Conservation (phyloP, 164 flowering plant genomes). For the Stephania cephalantha region DNA sequence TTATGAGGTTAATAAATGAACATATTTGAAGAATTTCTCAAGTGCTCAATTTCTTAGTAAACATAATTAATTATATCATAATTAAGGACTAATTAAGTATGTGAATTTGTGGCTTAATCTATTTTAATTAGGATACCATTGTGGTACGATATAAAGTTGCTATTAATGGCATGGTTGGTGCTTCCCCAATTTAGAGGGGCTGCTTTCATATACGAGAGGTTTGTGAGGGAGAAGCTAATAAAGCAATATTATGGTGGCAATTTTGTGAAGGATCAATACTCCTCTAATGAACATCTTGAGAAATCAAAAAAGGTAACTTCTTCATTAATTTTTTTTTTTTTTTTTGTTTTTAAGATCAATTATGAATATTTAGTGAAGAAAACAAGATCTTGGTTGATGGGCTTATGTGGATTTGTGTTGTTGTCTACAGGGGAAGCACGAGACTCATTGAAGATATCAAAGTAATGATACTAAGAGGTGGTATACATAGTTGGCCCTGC, state of each 20-base stretch:
- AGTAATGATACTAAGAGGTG: neutral
- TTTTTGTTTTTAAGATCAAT: no score
- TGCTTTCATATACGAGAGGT: conserved; percentile 56
- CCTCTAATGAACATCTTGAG: neutral
- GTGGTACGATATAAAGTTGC: conserved; percentile 51
- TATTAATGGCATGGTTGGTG: conserved; percentile 50
- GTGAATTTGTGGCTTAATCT: no score
- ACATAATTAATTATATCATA: no score
- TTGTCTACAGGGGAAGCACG: conserved; percentile 28
- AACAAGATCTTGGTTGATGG: neutral
- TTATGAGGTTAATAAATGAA: no score
- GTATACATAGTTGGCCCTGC: neutral
- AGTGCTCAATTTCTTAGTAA: no score
- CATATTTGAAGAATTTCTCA: no score
- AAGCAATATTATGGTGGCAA: conserved; percentile 10
- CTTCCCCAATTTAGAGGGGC: conserved; percentile 63
- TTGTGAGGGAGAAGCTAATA: conserved; percentile 50
- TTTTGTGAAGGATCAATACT: conserved; percentile 6
- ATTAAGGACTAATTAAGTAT: no score
- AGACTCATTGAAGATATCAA: conserved; percentile 24
- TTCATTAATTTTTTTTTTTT: neutral
- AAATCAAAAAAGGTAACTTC: conserved; percentile 28
- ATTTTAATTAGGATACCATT: conserved; percentile 45
- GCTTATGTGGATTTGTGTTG: neutral
- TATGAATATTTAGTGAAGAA: neutral